Evolutionary conservation across 1,139 yeast species (phyloP).

Genomic region (Yarrowia galli): DNA sequence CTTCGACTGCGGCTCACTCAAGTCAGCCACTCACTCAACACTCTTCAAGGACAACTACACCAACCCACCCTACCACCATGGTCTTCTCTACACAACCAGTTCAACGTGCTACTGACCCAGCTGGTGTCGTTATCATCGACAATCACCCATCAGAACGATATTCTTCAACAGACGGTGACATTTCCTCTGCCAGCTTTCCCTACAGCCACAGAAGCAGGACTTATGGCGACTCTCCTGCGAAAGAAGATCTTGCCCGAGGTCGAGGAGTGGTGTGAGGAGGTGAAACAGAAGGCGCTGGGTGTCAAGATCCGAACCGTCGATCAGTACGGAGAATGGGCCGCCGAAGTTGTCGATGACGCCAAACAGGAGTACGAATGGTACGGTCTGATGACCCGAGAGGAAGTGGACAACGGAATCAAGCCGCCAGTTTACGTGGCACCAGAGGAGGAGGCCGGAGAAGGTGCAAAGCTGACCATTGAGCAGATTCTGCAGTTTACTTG

Average conservation of each 20-base stretch:
- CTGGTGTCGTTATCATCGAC: conserved; percentile 74
- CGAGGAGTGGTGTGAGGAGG: conserved; percentile 78
- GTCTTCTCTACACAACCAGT: conserved; percentile 75
- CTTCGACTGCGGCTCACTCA: conserved; percentile 67
- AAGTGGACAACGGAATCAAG: conserved; percentile 56
- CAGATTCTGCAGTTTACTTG: conserved; percentile 35
- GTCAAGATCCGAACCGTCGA: conserved; percentile 47
- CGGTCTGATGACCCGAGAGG: conserved; percentile 64
- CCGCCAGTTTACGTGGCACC: conserved; percentile 20
- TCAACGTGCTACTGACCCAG: conserved; percentile 83
- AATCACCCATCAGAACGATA: conserved; percentile 65
- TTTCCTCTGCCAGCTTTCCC: conserved; percentile 88
- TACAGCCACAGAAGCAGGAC: conserved; percentile 78
- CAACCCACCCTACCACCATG: conserved; percentile 52
- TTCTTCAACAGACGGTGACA: conserved; percentile 70
- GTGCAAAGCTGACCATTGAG: conserved; percentile 9
- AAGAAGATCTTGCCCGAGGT: conserved; percentile 92
- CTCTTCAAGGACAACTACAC: conserved; percentile 49
- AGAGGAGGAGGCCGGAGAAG: neutral
- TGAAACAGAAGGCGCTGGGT: conserved; percentile 55
- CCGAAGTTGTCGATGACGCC: conserved; percentile 59
- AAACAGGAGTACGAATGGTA: conserved; percentile 66
- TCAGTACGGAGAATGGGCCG: conserved; percentile 64
- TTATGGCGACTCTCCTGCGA: conserved; percentile 80
- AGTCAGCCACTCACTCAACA: conserved; percentile 51